Conservation (phyloP, 2,329 filamentous ascomycete species). For the Aspergillus pseudoglaucus region DNA sequence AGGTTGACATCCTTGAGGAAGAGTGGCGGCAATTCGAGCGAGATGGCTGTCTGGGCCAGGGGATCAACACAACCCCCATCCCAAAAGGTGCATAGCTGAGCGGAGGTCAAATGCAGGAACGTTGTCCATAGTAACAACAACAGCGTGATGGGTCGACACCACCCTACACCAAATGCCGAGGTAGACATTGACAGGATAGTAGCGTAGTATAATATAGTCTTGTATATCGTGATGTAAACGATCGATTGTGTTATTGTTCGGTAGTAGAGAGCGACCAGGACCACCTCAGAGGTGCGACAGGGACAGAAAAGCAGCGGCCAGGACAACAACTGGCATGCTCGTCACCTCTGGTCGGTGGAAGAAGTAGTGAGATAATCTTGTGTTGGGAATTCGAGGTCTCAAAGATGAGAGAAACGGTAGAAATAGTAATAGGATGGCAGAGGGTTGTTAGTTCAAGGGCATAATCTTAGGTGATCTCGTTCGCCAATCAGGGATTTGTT, state of each 20-base stretch:
- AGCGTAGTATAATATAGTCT: slow-evolving; percentile 4
- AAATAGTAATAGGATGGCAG: background rate
- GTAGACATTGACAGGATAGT: slow-evolving; percentile 13
- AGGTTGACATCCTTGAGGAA: slow-evolving; percentile 27
- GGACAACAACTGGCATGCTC: slow-evolving; percentile 18
- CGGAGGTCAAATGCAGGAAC: slow-evolving; percentile 14
- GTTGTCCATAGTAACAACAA: slow-evolving; percentile 15
- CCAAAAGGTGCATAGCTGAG: slow-evolving; percentile 32
- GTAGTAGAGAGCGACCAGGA: slow-evolving; percentile 13
- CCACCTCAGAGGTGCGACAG: slow-evolving; percentile 17
- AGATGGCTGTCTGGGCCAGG: slow-evolving; percentile 30
- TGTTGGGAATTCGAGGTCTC: background rate
- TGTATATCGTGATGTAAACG: background rate
- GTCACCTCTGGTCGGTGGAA: background rate
- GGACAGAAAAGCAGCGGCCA: slow-evolving; percentile 10
- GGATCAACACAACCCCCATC: slow-evolving; percentile 31
- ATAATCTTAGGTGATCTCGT: background rate
- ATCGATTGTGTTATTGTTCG: background rate
- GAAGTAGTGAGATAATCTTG: background rate
- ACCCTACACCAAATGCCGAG: slow-evolving; percentile 4
- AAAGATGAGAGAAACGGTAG: background rate
- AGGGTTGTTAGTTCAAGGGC: background rate
- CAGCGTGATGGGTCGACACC: slow-evolving; percentile 7
- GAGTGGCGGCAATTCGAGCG: slow-evolving; percentile 28
- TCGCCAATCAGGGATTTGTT: background rate